Evolutionary conservation across 352 stramenopile species (phyloP).

Genomic region (Pythium grandisporangium): DNA sequence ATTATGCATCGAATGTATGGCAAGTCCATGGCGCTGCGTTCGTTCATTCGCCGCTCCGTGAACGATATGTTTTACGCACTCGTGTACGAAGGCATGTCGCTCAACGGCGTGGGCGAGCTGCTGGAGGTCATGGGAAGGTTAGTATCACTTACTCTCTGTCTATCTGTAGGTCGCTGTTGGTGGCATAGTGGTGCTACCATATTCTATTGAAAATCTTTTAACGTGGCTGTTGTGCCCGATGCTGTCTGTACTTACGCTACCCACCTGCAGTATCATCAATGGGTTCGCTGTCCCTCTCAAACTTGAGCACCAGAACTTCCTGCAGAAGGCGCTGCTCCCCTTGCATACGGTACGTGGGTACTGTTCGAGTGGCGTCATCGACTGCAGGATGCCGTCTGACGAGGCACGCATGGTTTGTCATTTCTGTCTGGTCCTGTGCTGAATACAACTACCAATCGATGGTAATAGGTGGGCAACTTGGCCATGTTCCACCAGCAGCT

Average conservation of each 20-base stretch:
- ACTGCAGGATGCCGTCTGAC: too few relatives aligned
- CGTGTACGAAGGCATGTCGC: slow-evolving; percentile 96
- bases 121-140: slow-evolving; percentile 92
- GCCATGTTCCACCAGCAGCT: slow-evolving; percentile 98
- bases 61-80: slow-evolving; percentile 98
- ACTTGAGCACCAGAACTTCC: slow-evolving; percentile 95
- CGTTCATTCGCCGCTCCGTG: slow-evolving; percentile 97
- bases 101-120: slow-evolving; percentile 95
- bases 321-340: slow-evolving; percentile 93
- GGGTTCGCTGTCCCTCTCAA: slow-evolving; percentile 99
- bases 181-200: too few relatives aligned
- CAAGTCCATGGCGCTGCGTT: slow-evolving; percentile 98
- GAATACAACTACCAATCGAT: too few relatives aligned
- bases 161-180: too few relatives aligned
- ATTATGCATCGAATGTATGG: slow-evolving; percentile 99
- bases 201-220: too few relatives aligned
- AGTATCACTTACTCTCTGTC: too few relatives aligned
- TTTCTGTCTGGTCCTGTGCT: too few relatives aligned
- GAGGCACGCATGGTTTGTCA: too few relatives aligned
- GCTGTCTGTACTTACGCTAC: too few relatives aligned
- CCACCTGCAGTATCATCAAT: slow-evolving; percentile 97
- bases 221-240: too few relatives aligned
- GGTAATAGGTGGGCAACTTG: slow-evolving; percentile 11
- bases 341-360: slow-evolving; percentile 98
- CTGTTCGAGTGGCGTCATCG: too few relatives aligned